Base-by-base conservation (phyloP, 2,329 filamentous ascomycete species). In the Fusarium sterilihyphosum region DNA sequence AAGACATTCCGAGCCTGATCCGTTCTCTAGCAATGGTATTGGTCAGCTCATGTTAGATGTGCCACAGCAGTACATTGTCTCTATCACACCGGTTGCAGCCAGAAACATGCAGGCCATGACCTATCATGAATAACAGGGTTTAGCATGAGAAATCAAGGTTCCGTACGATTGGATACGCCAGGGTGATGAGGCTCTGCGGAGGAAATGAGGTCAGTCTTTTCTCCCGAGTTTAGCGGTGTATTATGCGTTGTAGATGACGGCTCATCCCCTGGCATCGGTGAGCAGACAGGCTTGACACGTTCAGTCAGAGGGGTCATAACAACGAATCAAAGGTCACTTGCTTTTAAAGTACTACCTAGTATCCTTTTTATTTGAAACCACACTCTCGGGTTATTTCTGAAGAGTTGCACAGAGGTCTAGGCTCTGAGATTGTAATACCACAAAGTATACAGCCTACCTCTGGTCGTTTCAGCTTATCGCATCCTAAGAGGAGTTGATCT, bases 71-170 rank as follows among this genome's bases (percentile, higher is more conserved):
- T 22, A 22, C 44, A 22, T 47, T 11, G 24, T 47, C 44, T 29
- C 18, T 16, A 47, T 47, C 44, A 47, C 44, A 47, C 24, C 44
- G 44, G 13, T 13, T 47, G 18, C 44, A 47, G 44, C 44, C 44
- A 29, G 24, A 29, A 47, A 29, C 5, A 47, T 3, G 8, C 9
- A 16, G 2, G 5, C 8, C 44, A 4, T 0, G 18, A 3, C 44
- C 8, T 47, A 3, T 5, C 0, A 20, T 3, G 2, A 20, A 20
- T 0, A 14, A 14, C 24, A 5, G 5, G 18, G 12, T 5, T 7
- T 29, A 8, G 24, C 8, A 29, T 47, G 14, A 6, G 44, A 4
- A 22, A 22, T 20, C 5, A 9, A 47, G 24, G 8, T 29, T 6
- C 20, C 1, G 6, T 20, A 5, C 8, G 18, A 29, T 29, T 47